These are phyloP conservation scores for Cryptosporidium canis DNA, from an alignment of 169 alveolate species.

Conservation along the genomic window DNA sequence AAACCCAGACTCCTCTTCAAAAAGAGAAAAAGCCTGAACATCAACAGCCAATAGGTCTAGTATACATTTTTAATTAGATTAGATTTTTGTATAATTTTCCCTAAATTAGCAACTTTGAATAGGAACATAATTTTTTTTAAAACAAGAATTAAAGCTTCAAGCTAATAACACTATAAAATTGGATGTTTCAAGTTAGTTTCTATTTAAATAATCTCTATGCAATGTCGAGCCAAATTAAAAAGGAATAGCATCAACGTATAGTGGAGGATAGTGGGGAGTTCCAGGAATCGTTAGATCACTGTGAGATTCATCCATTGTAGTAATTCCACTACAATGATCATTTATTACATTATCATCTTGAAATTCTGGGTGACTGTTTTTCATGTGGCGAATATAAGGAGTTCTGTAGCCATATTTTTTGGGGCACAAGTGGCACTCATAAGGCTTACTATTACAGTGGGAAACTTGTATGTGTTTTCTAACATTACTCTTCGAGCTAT, in stretches of 20 bases:
- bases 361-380: conserved; percentile 68
- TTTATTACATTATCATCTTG: conserved; percentile 63
- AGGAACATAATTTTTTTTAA: background rate
- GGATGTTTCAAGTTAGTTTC: conserved; percentile 25
- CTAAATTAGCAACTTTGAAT: background rate
- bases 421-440: conserved; percentile 70
- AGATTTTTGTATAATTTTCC: background rate
- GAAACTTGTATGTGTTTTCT: conserved; percentile 71
- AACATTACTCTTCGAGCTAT: conserved; percentile 71
- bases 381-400: conserved; percentile 73
- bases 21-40: conserved; percentile 29
- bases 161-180: conserved; percentile 35
- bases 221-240: conserved; percentile 40
- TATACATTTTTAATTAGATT: background rate
- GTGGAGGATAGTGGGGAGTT: conserved; percentile 72
- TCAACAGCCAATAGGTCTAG: background rate
- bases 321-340: conserved; percentile 70
- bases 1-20: conserved; percentile 15
- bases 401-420: conserved; percentile 69
- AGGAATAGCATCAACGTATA: conserved; percentile 73
- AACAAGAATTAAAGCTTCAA: conserved; percentile 9
- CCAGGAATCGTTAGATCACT: conserved; percentile 69
- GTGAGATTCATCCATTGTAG: conserved; percentile 71
- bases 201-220: background rate
- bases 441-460: conserved; percentile 66